Evolutionary conservation across 352 stramenopile species (phyloP).

Genomic region (Globisporangium cystogenes): DNA sequence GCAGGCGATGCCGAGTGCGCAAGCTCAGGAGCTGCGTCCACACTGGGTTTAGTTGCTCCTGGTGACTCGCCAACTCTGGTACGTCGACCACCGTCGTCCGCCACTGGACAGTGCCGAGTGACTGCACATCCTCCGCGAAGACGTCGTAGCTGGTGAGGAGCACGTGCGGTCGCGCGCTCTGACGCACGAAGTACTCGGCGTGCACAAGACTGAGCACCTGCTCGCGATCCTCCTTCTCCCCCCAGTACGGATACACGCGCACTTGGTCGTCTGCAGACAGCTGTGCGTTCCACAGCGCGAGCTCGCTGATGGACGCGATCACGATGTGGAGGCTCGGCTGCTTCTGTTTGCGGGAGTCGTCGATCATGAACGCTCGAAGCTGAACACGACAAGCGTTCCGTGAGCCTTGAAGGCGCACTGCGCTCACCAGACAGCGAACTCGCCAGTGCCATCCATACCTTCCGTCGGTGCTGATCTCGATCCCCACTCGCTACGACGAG

Average conservation of each 20-base stretch:
- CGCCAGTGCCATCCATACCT: not conserved
- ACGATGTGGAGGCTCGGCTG: constrained; percentile 37
- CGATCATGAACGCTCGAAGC: constrained; percentile 24
- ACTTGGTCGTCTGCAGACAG: constrained; percentile 22
- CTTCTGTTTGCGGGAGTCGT: constrained; percentile 20
- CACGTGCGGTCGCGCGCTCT: constrained; percentile 30
- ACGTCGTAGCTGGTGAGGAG: constrained; percentile 54
- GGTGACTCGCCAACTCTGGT: constrained; percentile 9
- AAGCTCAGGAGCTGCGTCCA: constrained; percentile 52
- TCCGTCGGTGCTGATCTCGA: constrained; percentile 11
- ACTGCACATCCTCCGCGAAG: constrained; percentile 39
- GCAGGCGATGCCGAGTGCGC: constrained; percentile 54
- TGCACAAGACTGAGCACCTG: constrained; percentile 29
- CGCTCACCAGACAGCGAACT: not conserved
- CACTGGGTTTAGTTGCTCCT: constrained; percentile 24
- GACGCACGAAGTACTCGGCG: constrained; percentile 25
- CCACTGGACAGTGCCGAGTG: constrained; percentile 37
- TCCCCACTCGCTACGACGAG: constrained; percentile 14
- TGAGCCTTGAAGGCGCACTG: not conserved
- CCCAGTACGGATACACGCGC: constrained; percentile 52
- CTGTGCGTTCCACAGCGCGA: constrained; percentile 32
- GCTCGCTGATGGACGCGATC: constrained; percentile 27
- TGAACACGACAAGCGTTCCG: constrained; percentile 1
- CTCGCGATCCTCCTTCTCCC: constrained; percentile 29
- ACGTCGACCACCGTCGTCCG: constrained; percentile 45